Evolutionary conservation across 345 rosid genomes (phyloP).

Genomic region (Rhizophora apiculata): DNA sequence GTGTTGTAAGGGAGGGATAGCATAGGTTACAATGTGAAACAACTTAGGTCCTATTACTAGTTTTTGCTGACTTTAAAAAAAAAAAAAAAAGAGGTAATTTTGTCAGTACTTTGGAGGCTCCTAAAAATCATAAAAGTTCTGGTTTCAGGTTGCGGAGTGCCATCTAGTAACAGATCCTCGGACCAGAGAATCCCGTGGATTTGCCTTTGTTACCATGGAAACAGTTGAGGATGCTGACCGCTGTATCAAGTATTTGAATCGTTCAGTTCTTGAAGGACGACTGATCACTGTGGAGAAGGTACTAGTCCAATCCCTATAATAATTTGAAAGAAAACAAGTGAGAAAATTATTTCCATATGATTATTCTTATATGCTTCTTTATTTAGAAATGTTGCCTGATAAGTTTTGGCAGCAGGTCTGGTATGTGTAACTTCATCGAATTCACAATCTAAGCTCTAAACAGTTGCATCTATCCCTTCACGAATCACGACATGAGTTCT

Average conservation of each 20-base stretch:
- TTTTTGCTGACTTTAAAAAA: no score
- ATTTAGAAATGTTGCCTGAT: conserved; percentile 45
- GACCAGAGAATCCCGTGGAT: conserved; percentile 62
- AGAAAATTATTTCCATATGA: conserved; percentile 12
- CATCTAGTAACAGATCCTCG: conserved; percentile 58
- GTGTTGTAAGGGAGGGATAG: background rate
- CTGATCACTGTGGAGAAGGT: conserved; percentile 65
- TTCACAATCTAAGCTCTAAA: conserved; percentile 61
- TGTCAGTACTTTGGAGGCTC: background rate
- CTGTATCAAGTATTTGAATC: conserved; percentile 57
- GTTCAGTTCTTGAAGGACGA: conserved; percentile 64
- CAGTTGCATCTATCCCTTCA: conserved; percentile 51
- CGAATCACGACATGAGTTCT: conserved; percentile 40
- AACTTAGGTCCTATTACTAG: no score
- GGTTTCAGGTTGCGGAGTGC: conserved; percentile 55
- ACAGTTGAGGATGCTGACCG: conserved; percentile 50
- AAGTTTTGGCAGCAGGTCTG: conserved; percentile 69
- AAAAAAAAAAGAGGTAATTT: background rate
- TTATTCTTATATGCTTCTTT: conserved; percentile 17
- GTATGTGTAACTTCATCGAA: conserved; percentile 69
- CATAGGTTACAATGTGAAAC: no score
- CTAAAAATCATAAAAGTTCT: conserved; percentile 3
- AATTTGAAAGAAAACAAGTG: background rate
- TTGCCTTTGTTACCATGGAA: conserved; percentile 68
- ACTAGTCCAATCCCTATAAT: conserved; percentile 3